These are phyloP conservation scores for Lasiosphaeria hispida DNA, from an alignment of 495 filamentous ascomycete species.

Conservation along the genomic window DNA sequence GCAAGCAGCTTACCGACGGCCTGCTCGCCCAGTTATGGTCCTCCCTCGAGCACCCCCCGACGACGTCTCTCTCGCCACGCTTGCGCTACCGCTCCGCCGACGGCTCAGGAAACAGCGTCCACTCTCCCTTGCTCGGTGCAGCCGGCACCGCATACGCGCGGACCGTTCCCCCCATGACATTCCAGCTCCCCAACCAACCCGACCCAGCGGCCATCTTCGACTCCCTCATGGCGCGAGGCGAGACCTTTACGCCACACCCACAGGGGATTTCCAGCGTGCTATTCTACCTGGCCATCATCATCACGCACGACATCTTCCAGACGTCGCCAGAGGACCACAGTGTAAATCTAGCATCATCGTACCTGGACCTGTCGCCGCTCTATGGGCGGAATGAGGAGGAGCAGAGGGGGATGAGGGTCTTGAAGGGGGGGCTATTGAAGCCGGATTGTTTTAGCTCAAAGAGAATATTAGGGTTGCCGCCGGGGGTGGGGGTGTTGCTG, in stretches of 20 bases:
- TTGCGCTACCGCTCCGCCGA: slow-evolving; percentile 61
- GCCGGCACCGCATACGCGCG: slow-evolving; percentile 62
- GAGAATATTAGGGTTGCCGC: slow-evolving; percentile 69
- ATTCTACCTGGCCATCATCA: slow-evolving; percentile 80
- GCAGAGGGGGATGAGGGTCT: slow-evolving; percentile 64
- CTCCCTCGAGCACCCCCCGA: slow-evolving; percentile 63
- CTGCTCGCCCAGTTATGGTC: slow-evolving; percentile 59
- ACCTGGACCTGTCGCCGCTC: slow-evolving; percentile 72
- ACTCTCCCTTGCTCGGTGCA: slow-evolving; percentile 61
- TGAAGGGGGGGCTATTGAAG: slow-evolving; percentile 71
- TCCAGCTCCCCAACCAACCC: slow-evolving; percentile 59
- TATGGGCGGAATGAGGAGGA: slow-evolving; percentile 72
- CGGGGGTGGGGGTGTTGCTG: slow-evolving; percentile 67
- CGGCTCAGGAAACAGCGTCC: slow-evolving; percentile 61
- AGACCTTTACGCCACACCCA: slow-evolving; percentile 54
- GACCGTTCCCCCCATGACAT: slow-evolving; percentile 48
- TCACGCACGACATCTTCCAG: slow-evolving; percentile 68
- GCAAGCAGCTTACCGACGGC: slow-evolving; percentile 31
- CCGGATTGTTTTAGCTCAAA: slow-evolving; percentile 71
- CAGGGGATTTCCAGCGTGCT: slow-evolving; percentile 76
- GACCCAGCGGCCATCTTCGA: slow-evolving; percentile 71
- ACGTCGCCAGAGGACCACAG: slow-evolving; percentile 34
- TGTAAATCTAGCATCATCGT: slow-evolving; percentile 60
- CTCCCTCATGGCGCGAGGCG: slow-evolving; percentile 41
- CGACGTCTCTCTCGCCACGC: slow-evolving; percentile 44